These are phyloP conservation scores for Spathaspora sp. DNA, from an alignment of 1,139 yeast species.

Conservation along the genomic window DNA sequence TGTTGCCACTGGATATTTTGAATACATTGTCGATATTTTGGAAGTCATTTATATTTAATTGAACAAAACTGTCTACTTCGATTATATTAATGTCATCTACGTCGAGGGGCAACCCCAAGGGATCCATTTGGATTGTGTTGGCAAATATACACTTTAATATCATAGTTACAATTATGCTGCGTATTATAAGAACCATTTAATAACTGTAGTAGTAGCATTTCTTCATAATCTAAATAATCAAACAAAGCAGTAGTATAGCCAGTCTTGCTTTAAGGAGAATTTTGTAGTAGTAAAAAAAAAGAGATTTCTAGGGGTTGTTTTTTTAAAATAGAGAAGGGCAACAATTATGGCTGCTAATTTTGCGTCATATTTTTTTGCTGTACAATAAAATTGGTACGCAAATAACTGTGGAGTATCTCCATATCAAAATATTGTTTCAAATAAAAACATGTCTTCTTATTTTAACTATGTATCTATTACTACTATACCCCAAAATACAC, in stretches of 20 bases:
- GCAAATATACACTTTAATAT: constrained; percentile 1
- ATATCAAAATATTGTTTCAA: not conserved
- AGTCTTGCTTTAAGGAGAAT: too few relatives aligned
- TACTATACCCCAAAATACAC: not conserved
- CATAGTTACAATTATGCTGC: constrained; percentile 2
- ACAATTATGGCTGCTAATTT: too few relatives aligned
- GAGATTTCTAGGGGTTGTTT: too few relatives aligned
- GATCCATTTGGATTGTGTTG: not conserved
- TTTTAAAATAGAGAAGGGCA: too few relatives aligned
- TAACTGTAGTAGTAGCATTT: not conserved
- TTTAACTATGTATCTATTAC: too few relatives aligned
- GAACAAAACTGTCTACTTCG: constrained; percentile 1
- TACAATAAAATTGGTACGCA: not conserved
- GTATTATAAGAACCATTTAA: constrained; percentile 4
- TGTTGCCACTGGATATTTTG: constrained; percentile 3
- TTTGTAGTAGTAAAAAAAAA: too few relatives aligned
- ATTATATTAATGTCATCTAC: constrained; percentile 1
- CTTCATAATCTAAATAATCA: not conserved
- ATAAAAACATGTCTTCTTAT: too few relatives aligned
- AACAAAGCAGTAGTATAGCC: too few relatives aligned
- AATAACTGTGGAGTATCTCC: not conserved
- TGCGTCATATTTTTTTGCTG: not conserved
- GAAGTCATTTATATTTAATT: not conserved
- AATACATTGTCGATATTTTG: constrained; percentile 5
- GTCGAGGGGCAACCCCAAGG: not conserved